Base-by-base conservation (phyloP, 2,329 filamentous ascomycete genomes). In the Aaosphaeria pasadenensis region DNA sequence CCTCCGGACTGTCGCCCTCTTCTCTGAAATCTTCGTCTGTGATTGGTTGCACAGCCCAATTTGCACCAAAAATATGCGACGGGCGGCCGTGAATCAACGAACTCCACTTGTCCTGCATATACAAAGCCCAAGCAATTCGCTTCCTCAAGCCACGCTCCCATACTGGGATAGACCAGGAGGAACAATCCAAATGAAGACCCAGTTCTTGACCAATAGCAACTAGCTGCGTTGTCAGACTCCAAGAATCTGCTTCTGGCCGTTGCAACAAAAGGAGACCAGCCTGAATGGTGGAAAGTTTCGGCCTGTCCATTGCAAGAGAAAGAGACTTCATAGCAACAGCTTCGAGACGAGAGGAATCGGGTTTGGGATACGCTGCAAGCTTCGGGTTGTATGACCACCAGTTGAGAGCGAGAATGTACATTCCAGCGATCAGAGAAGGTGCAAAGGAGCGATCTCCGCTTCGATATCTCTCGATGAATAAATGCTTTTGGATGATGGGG, bases 101-200 rank as follows among this genome's bases (percentile, higher is more conserved):
- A 11, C 88, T 89, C 91, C 91, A 95, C 69, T 89, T 95, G 71
- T 96, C 91, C 71, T 96, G 90, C 86, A 95, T 92, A 67, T 94
- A 95, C 44, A 95, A 71, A 2, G 89, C 91, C 91, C 91, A 96
- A 1, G 89, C 90, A 39, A 96, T 80, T 43, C 91, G 83, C 67
- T 92, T 94, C 51, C 91, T 81, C 49, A 96, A 70, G 0, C 89
- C 88, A 58, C 88, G 87, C 69, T 96, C 91, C 90, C 91, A 96
- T 0, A 80, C 79, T 30, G 91, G 89, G 46, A 96, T 92, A 52
- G 89, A 89, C 91, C 91, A 96, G 45, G 78, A 77, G 5, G 86
- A 83, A 72, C 90, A 95, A 70, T 96, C 90, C 38, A 95, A 83
- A 67, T 96, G 91, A 36, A 96, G 75, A 42, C 91, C 91, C 3